Conservation (phyloP, 78 protist genomes). For the Dictyostelium purpureum region DNA sequence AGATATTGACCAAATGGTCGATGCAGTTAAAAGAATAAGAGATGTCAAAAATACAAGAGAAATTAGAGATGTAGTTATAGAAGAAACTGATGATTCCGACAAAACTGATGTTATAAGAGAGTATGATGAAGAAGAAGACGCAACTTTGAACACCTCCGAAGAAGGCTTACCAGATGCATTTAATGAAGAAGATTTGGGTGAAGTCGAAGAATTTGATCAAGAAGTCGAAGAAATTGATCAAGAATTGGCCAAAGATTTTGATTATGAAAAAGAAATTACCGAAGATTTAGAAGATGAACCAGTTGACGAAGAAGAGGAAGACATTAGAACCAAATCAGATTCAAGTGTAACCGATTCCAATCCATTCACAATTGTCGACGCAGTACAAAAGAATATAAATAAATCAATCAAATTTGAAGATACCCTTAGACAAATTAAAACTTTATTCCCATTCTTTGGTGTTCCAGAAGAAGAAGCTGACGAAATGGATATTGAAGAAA, state of each 20-base stretch:
- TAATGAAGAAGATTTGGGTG: background rate
- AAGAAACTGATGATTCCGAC: background rate
- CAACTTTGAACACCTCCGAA: background rate
- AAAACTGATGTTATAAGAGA: background rate
- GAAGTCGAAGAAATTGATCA: background rate
- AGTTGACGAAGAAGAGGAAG: background rate
- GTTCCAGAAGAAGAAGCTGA: background rate
- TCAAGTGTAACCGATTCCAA: background rate
- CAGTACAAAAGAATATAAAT: no score
- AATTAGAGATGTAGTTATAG: background rate
- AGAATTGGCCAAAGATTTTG: background rate
- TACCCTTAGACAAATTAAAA: background rate
- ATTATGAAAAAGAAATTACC: background rate
- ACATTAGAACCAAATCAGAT: background rate
- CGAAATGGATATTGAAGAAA: background rate
- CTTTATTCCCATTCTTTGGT: background rate
- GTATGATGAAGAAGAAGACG: constrained; percentile 2
- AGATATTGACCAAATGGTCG: background rate
- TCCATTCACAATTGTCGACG: background rate
- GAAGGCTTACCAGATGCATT: background rate
- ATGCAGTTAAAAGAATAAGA: background rate
- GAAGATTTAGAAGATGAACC: background rate
- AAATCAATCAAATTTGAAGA: background rate
- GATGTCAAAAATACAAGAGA: background rate
- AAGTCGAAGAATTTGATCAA: background rate